Conservation (phyloP, 2,329 filamentous ascomycete genomes). For the Ophiosphaerella herpotricha region DNA sequence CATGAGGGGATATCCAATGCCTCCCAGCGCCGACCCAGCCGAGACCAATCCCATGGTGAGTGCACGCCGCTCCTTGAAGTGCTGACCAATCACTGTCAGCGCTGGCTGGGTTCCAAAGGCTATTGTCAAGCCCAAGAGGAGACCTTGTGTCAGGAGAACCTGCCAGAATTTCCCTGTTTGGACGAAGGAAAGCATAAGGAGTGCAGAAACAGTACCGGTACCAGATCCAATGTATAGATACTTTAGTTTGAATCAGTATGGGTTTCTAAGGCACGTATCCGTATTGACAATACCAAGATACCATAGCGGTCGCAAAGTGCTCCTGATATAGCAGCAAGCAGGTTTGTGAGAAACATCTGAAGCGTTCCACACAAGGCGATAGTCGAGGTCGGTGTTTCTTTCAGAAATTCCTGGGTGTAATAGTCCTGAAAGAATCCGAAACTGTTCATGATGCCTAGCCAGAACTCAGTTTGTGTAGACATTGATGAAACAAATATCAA, state of each 20-base stretch:
- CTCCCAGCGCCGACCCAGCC: slow-evolving; percentile 48
- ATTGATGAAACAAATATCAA: too few species aligned
- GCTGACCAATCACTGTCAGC: slow-evolving; percentile 48
- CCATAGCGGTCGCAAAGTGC: slow-evolving; percentile 66
- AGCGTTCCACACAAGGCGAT: slow-evolving; percentile 53
- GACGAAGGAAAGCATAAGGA: slow-evolving; percentile 33
- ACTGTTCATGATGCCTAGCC: slow-evolving; percentile 33
- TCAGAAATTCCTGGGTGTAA: slow-evolving; percentile 46
- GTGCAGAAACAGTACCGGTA: slow-evolving; percentile 18
- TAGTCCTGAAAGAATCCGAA: slow-evolving; percentile 54
- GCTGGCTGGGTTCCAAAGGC: slow-evolving; percentile 50
- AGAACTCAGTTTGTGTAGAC: too few species aligned
- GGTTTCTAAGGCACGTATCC: background rate
- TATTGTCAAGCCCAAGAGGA: slow-evolving; percentile 51
- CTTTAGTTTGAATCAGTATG: slow-evolving; percentile 18
- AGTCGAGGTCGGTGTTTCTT: slow-evolving; percentile 33
- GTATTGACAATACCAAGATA: slow-evolving; percentile 51
- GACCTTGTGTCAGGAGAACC: slow-evolving; percentile 51
- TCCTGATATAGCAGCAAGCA: slow-evolving; percentile 63
- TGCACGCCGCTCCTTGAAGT: slow-evolving; percentile 50
- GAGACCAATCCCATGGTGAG: slow-evolving; percentile 51
- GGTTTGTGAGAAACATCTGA: slow-evolving; percentile 54
- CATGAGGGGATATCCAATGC: slow-evolving; percentile 61
- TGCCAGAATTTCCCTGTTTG: slow-evolving; percentile 44
- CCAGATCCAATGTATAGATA: slow-evolving; percentile 35